phyloP scores from a whole-genome alignment of 140 eudicot species.

The Erigeron philadelphicus region DNA sequence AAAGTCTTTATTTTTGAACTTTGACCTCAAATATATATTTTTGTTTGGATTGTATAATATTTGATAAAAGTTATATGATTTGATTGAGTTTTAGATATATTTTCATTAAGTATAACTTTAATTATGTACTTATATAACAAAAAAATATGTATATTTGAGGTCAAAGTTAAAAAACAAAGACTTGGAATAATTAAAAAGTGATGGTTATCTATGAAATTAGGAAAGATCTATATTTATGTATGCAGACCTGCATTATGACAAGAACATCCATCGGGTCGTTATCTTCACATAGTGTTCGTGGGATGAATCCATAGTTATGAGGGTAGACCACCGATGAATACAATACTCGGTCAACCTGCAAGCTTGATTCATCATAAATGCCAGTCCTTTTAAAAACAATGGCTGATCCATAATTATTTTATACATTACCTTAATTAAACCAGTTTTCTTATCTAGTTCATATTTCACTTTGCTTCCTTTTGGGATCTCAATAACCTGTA shows the following conservation, averaged over 20 bases:
- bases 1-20: background rate
- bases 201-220: background rate
- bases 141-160: too few species aligned
- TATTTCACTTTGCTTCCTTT: slow-evolving; percentile 94
- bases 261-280: slow-evolving; percentile 90
- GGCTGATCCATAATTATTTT: background rate
- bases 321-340: slow-evolving; percentile 96
- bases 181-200: too few species aligned
- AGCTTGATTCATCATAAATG: slow-evolving; percentile 17
- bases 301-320: slow-evolving; percentile 87
- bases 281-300: slow-evolving; percentile 85
- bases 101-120: too few species aligned
- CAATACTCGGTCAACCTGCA: slow-evolving; percentile 69
- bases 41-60: too few species aligned
- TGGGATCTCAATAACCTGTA: slow-evolving; percentile 70
- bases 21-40: too few species aligned
- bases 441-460: slow-evolving; percentile 89
- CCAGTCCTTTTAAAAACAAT: background rate
- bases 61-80: too few species aligned
- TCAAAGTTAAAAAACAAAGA: too few species aligned
- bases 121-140: too few species aligned
- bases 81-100: too few species aligned
- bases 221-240: background rate
- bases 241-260: slow-evolving; percentile 76
- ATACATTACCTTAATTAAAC: slow-evolving; percentile 65